phyloP scores from a whole-genome alignment of 2,329 filamentous ascomycete species.

The Hymenoscyphus fraxineus region DNA sequence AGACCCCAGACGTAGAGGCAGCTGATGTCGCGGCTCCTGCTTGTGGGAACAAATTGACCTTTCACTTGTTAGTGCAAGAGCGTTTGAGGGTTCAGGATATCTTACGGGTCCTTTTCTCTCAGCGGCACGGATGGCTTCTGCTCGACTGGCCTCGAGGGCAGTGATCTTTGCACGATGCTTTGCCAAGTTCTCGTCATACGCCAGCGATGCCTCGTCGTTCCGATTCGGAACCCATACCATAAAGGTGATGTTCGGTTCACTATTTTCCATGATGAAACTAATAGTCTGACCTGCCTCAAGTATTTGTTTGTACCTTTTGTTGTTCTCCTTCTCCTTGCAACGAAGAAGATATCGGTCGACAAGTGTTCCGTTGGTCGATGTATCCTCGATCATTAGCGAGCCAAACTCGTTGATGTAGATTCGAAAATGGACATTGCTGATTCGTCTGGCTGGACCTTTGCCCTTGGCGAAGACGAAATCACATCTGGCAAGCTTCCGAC shows the following conservation, averaged over 20 bases:
- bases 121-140: not conserved
- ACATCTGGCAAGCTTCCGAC: slow-evolving; percentile 67
- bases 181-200: slow-evolving; percentile 66
- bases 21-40: slow-evolving; percentile 23
- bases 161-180: slow-evolving; percentile 53
- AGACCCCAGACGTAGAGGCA: slow-evolving; percentile 10
- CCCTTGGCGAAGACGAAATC: slow-evolving; percentile 66
- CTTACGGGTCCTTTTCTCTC: slow-evolving; percentile 27
- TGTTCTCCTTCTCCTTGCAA: slow-evolving; percentile 45
- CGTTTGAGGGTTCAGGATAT: not conserved
- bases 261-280: slow-evolving; percentile 30
- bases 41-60: slow-evolving; percentile 32
- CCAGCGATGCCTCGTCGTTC: slow-evolving; percentile 60
- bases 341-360: slow-evolving; percentile 71
- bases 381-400: slow-evolving; percentile 86
- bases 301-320: slow-evolving; percentile 35
- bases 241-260: slow-evolving; percentile 65
- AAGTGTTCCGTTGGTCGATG: slow-evolving; percentile 92
- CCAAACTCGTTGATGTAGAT: slow-evolving; percentile 87
- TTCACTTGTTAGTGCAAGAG: slow-evolving; percentile 14
- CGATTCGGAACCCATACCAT: slow-evolving; percentile 79
- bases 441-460: slow-evolving; percentile 61
- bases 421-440: slow-evolving; percentile 95
- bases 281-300: slow-evolving; percentile 34
- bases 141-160: slow-evolving; percentile 15